Percentiles rank a stretch among this genome's conserved stretches.
phyloP scores from a whole-genome alignment of 2,329 filamentous ascomycete species.

The Myrmaecium sp. region DNA sequence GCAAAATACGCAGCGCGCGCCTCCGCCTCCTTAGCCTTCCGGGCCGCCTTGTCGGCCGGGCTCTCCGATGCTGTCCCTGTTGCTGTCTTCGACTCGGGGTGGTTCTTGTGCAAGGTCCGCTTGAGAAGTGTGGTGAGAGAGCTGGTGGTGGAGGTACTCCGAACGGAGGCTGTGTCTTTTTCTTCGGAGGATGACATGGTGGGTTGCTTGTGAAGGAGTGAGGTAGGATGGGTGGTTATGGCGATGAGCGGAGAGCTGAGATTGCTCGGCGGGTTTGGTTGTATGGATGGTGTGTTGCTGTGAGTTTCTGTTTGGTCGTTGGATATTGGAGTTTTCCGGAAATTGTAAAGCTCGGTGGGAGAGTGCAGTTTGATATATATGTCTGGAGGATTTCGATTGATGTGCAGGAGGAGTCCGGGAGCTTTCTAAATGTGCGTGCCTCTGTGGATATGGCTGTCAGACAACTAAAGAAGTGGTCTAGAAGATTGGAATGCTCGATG shows the following conservation, averaged over 20 bases:
- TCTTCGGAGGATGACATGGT: conserved; percentile 2
- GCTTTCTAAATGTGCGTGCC: too few relatives aligned
- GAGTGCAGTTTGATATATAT: too few relatives aligned
- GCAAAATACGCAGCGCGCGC: background rate
- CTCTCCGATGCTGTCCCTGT: too few relatives aligned
- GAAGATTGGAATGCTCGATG: too few relatives aligned
- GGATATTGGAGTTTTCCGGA: too few relatives aligned
- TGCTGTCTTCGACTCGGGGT: too few relatives aligned
- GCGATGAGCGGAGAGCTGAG: background rate
- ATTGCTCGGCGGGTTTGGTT: background rate
- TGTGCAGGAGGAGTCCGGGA: too few relatives aligned
- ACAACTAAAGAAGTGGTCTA: too few relatives aligned
- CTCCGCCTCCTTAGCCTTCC: background rate
- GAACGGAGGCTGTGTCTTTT: conserved; percentile 7
- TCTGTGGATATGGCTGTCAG: too few relatives aligned
- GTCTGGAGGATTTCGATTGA: too few relatives aligned
- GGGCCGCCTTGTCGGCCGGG: conserved; percentile 1
- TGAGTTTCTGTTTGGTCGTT: conserved; percentile 1
- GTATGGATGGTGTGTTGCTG: background rate
- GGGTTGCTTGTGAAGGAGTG: background rate
- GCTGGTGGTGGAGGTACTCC: conserved; percentile 11
- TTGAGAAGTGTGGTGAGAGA: conserved; percentile 11
- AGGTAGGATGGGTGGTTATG: background rate
- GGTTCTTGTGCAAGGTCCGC: conserved; percentile 6
- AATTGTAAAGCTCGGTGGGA: too few relatives aligned